These are phyloP conservation scores for Clathrospora elynae DNA, from an alignment of 2,329 filamentous ascomycete species.

Conservation along the genomic window DNA sequence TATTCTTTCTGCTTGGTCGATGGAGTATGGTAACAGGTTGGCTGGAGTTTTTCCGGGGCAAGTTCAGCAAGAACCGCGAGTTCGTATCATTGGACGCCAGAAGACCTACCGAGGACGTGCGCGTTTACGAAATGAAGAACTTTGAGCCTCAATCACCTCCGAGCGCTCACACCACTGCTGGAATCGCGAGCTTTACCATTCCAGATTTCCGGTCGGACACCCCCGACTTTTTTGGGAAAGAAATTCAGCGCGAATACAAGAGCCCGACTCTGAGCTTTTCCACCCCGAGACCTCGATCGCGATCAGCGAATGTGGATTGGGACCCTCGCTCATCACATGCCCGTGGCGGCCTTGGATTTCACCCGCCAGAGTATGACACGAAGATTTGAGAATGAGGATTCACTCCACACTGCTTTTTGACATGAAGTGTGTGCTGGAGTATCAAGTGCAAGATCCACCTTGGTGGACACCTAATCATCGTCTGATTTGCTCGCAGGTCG, in stretches of 20 bases:
- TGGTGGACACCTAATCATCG: not conserved
- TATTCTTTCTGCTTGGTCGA: slow-evolving; percentile 78
- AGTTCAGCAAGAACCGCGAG: slow-evolving; percentile 66
- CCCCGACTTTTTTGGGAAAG: slow-evolving; percentile 45
- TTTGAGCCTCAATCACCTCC: slow-evolving; percentile 38
- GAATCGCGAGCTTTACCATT: slow-evolving; percentile 26
- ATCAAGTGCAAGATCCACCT: slow-evolving; percentile 1
- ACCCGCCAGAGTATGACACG: slow-evolving; percentile 42
- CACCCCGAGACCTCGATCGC: slow-evolving; percentile 47
- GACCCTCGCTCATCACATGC: slow-evolving; percentile 46
- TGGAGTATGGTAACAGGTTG: slow-evolving; percentile 86
- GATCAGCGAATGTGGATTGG: slow-evolving; percentile 39
- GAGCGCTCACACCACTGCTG: slow-evolving; percentile 35
- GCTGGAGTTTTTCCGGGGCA: slow-evolving; percentile 65
- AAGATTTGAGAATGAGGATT: slow-evolving; percentile 39
- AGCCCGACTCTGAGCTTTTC: slow-evolving; percentile 51
- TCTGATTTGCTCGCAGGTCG: slow-evolving; percentile 11
- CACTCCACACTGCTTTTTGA: slow-evolving; percentile 7
- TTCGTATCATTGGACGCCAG: slow-evolving; percentile 88
- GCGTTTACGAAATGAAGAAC: slow-evolving; percentile 46
- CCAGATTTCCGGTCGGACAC: slow-evolving; percentile 31
- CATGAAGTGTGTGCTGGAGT: slow-evolving; percentile 2
- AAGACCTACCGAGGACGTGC: slow-evolving; percentile 39
- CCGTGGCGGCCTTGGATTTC: slow-evolving; percentile 48
- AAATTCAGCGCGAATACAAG: slow-evolving; percentile 47